Conservation (phyloP, 345 rosid species). For the Acer saccharum region DNA sequence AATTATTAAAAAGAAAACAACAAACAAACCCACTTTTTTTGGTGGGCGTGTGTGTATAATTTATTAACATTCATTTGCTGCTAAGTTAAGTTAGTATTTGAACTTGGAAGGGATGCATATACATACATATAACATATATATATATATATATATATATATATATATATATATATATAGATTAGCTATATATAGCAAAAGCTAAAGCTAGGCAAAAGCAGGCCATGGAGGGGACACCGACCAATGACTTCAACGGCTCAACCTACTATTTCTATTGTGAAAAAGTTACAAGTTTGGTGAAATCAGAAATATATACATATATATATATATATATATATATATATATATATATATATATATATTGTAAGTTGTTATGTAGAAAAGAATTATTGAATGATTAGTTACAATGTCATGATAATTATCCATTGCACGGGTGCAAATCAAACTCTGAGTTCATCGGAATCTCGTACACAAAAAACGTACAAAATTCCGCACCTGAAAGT, state of each 20-base stretch:
- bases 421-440: no score
- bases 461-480: no score
- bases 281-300: conserved; percentile 11
- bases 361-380: not conserved
- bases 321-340: no score
- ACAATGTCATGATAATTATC: not conserved
- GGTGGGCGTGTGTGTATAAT: not conserved
- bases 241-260: no score
- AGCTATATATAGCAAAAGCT: no score
- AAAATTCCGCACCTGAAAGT: no score
- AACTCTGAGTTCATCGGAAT: no score
- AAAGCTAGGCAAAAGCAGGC: not conserved
- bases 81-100: not conserved
- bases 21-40: not conserved
- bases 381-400: not conserved
- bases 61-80: not conserved
- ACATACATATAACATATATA: no score
- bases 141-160: no score
- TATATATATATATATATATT: no score
- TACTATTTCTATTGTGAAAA: not conserved
- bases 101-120: not conserved
- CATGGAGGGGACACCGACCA: conserved; percentile 6
- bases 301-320: not conserved
- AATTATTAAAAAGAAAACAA: not conserved
- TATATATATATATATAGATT: no score